Percentiles rank a stretch among this genome's conserved stretches.
Evolutionary conservation across 2,329 filamentous ascomycete species (phyloP).

Genomic region (Penicillium griseofulvum): DNA sequence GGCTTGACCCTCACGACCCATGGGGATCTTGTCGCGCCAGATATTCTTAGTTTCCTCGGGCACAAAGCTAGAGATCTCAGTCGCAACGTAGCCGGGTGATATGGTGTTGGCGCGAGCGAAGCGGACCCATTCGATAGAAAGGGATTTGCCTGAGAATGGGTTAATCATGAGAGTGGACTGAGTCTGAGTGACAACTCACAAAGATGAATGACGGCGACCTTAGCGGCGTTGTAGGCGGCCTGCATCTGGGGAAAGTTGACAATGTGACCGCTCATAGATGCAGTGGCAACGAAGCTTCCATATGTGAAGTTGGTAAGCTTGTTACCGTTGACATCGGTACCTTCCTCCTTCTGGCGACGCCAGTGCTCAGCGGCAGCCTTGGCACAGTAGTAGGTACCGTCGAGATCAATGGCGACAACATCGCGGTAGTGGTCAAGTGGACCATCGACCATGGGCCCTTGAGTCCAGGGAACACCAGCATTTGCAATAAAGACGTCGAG

Average conservation of each 20-base stretch:
- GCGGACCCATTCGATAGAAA: slow-evolving; percentile 74
- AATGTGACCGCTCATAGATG: slow-evolving; percentile 75
- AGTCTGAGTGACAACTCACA: slow-evolving; percentile 46
- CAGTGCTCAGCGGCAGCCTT: slow-evolving; percentile 68
- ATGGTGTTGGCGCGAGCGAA: slow-evolving; percentile 72
- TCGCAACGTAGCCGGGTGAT: slow-evolving; percentile 73
- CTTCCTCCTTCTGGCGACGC: slow-evolving; percentile 66
- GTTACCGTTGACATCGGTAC: slow-evolving; percentile 61
- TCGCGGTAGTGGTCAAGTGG: slow-evolving; percentile 62
- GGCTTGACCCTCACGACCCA: slow-evolving; percentile 70
- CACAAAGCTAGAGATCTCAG: slow-evolving; percentile 67
- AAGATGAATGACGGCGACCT: slow-evolving; percentile 58
- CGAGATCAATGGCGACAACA: slow-evolving; percentile 69
- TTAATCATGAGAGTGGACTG: slow-evolving; percentile 42
- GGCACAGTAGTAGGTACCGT: slow-evolving; percentile 76
- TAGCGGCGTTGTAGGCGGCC: slow-evolving; percentile 70
- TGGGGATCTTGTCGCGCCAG: slow-evolving; percentile 76
- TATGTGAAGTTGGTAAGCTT: slow-evolving; percentile 59
- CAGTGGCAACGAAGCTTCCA: slow-evolving; percentile 74
- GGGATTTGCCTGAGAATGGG: slow-evolving; percentile 55
- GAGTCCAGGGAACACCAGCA: slow-evolving; percentile 70
- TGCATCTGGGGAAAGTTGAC: slow-evolving; percentile 75
- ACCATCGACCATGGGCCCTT: slow-evolving; percentile 66
- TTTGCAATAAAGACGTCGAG: slow-evolving; percentile 80
- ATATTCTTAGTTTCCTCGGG: slow-evolving; percentile 65